Conservation (phyloP, 352 stramenopile genomes). For the Albugo candida region DNA sequence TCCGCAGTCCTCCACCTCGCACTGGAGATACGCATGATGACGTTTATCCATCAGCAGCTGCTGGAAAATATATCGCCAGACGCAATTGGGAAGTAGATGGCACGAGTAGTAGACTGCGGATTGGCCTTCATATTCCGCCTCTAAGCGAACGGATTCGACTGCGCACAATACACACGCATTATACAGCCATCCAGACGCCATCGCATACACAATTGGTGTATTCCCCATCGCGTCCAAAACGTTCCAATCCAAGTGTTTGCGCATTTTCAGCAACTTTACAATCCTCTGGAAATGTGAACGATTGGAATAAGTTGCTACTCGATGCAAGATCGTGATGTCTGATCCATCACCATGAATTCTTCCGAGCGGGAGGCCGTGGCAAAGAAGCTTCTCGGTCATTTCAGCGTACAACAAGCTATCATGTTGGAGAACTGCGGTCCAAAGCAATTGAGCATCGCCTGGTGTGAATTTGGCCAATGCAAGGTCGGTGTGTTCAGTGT, state of each 20-base stretch:
- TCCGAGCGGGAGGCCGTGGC: conserved; percentile 12
- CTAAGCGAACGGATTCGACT: conserved; percentile 11
- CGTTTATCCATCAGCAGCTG: conserved; percentile 14
- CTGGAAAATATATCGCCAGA: conserved; percentile 19
- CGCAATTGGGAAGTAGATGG: conserved; percentile 29
- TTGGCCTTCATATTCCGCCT: conserved; percentile 48
- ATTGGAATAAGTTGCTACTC: conserved; percentile 21
- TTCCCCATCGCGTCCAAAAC: conserved; percentile 28
- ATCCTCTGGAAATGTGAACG: conserved; percentile 5
- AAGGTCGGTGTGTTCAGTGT: background rate
- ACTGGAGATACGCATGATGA: conserved; percentile 29
- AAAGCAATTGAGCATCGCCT: background rate
- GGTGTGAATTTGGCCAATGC: background rate
- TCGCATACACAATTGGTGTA: conserved; percentile 24
- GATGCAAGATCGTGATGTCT: conserved; percentile 27
- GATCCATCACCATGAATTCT: conserved; percentile 26
- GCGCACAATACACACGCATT: conserved; percentile 23
- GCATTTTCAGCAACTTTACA: conserved; percentile 12
- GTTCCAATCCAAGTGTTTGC: conserved; percentile 18
- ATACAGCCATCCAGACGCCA: conserved; percentile 13
- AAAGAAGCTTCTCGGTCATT: conserved; percentile 23
- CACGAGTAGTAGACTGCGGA: conserved; percentile 34
- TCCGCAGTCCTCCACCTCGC: conserved; percentile 14
- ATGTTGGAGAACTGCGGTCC: conserved; percentile 11
- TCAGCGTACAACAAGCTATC: conserved; percentile 14